A percentile compares a stretch with the other conserved stretches of the same genome.
These are phyloP conservation scores for Medicago ruthenica DNA, from an alignment of 306 rosid species.

Conservation along the genomic window DNA sequence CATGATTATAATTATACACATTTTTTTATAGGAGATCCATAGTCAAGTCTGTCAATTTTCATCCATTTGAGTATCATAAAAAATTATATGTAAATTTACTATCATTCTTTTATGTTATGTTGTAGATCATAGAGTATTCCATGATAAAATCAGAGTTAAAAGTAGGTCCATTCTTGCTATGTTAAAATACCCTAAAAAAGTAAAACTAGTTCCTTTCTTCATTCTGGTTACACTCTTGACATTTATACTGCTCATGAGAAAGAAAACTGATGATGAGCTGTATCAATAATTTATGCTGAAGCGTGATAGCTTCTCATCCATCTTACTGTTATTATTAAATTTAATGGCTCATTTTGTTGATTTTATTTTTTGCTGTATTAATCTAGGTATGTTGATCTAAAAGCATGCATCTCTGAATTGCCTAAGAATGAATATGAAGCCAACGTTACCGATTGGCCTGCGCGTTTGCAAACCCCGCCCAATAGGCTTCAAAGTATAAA, in stretches of 20 bases:
- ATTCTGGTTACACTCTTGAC: constrained; percentile 21
- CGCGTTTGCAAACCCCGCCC: constrained; percentile 81
- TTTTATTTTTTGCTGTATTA: constrained; percentile 39
- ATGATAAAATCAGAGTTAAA: constrained; percentile 16
- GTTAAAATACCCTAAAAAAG: constrained; percentile 31
- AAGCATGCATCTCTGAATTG: constrained; percentile 80
- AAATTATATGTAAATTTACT: constrained; percentile 11
- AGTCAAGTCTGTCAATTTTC: background rate
- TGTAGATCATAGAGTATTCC: constrained; percentile 36
- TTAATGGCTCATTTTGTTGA: constrained; percentile 38
- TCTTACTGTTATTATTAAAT: constrained; percentile 29
- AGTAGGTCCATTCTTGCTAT: constrained; percentile 28
- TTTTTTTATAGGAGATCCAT: background rate
- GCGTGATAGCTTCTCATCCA: constrained; percentile 24
- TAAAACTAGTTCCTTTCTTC: constrained; percentile 37
- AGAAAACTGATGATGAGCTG: constrained; percentile 15
- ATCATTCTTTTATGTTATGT: constrained; percentile 16
- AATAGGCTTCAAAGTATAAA: constrained; percentile 88
- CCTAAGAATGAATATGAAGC: constrained; percentile 75
- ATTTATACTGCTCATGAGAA: background rate
- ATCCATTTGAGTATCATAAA: constrained; percentile 15
- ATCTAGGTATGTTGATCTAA: constrained; percentile 81
- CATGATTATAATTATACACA: constrained; percentile 29
- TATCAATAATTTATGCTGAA: constrained; percentile 30
- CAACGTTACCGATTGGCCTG: constrained; percentile 77